phyloP scores from a whole-genome alignment of 345 rosid genomes.

The Euclidium syriacum region DNA sequence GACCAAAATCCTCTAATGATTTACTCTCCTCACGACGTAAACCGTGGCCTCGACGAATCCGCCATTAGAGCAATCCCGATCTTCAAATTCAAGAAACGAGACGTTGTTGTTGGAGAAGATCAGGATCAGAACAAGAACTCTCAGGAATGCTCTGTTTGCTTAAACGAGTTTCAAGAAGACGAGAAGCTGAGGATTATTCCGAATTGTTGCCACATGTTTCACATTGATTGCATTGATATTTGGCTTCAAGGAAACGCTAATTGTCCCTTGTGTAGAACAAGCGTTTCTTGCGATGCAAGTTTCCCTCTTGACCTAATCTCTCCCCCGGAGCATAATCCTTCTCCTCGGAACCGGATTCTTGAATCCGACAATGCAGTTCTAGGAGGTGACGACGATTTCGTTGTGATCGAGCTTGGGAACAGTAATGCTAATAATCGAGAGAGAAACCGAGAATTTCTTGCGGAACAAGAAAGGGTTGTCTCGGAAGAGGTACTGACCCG shows the following conservation, averaged over 20 bases:
- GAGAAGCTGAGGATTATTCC: constrained; percentile 84
- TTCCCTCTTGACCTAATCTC: constrained; percentile 37
- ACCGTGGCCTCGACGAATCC: constrained; percentile 74
- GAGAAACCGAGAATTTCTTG: constrained; percentile 34
- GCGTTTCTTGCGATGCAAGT: constrained; percentile 46
- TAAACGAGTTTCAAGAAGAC: constrained; percentile 78
- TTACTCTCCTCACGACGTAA: constrained; percentile 35
- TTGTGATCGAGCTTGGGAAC: constrained; percentile 67
- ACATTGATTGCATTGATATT: constrained; percentile 83
- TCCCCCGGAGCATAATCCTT: constrained; percentile 33
- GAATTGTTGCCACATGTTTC: constrained; percentile 77
- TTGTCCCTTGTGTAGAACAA: constrained; percentile 90
- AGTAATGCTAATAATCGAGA: constrained; percentile 10
- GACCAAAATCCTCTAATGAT: constrained; percentile 47
- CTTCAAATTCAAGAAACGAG: constrained; percentile 57
- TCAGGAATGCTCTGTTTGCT: constrained; percentile 82
- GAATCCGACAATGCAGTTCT: constrained; percentile 18
- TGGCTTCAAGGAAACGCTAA: constrained; percentile 93
- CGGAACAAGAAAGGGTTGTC: constrained; percentile 41
- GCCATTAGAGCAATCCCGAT: constrained; percentile 78
- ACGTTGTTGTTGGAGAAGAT: constrained; percentile 20
- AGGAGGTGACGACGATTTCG: constrained; percentile 56
- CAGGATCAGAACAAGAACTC: constrained; percentile 37
- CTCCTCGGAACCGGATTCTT: constrained; percentile 23
- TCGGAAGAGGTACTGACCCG: constrained; percentile 31